These are phyloP conservation scores for Neurospora sp. DNA, from an alignment of 495 filamentous ascomycete genomes.

Conservation along the genomic window DNA sequence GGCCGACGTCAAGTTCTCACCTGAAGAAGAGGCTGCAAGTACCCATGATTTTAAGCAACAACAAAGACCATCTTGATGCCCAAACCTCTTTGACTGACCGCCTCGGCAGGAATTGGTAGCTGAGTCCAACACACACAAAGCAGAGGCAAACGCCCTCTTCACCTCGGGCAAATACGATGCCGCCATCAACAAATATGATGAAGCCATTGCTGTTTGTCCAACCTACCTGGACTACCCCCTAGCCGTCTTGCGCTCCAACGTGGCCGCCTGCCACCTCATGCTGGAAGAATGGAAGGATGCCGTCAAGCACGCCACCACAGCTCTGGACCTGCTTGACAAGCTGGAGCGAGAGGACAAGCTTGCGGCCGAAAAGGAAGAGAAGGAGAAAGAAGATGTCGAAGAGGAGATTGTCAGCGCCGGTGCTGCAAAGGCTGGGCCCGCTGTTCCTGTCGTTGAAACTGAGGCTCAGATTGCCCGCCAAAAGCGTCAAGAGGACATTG, in stretches of 20 bases:
- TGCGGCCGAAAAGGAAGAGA: constrained; percentile 40
- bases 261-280: constrained; percentile 84
- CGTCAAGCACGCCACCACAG: constrained; percentile 58
- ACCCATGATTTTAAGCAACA: constrained; percentile 3
- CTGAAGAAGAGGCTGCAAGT: constrained; percentile 30
- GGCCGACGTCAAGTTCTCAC: constrained; percentile 32
- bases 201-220: constrained; percentile 71
- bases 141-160: constrained; percentile 71
- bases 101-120: constrained; percentile 48
- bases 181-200: constrained; percentile 83
- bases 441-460: constrained; percentile 27
- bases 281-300: constrained; percentile 80
- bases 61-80: background rate
- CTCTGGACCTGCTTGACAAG: constrained; percentile 61
- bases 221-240: constrained; percentile 85
- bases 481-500: constrained; percentile 48
- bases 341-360: constrained; percentile 28
- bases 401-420: constrained; percentile 43
- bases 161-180: constrained; percentile 59
- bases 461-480: constrained; percentile 16
- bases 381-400: constrained; percentile 50
- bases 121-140: constrained; percentile 66
- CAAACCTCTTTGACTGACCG: background rate
- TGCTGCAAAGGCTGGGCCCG: constrained; percentile 37
- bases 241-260: constrained; percentile 77